Evolutionary conservation across 2,329 filamentous ascomycete species (phyloP).

Genomic region (Phialocephala subalpina): DNA sequence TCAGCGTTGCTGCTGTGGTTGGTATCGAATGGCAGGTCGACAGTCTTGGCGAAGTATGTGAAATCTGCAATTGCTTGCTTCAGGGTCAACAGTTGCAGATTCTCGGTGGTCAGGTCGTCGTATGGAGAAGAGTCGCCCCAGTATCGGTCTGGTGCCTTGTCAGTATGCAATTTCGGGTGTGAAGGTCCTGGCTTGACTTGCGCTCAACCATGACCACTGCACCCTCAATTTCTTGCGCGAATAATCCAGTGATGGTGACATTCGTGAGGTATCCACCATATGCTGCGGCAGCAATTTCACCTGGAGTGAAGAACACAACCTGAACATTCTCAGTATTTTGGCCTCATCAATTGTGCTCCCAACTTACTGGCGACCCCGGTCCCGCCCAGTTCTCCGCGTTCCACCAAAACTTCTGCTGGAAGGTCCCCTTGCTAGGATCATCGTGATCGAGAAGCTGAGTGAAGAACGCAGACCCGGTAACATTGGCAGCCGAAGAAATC

Average conservation of each 20-base stretch:
- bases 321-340: constrained; percentile 30
- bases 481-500: constrained; percentile 23
- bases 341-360: constrained; percentile 13
- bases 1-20: constrained; percentile 56
- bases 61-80: constrained; percentile 62
- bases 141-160: constrained; percentile 55
- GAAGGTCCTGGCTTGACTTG: constrained; percentile 31
- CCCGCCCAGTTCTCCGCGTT: constrained; percentile 60
- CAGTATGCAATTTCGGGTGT: neutral
- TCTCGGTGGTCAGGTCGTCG: constrained; percentile 56
- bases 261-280: constrained; percentile 61
- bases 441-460: constrained; percentile 65
- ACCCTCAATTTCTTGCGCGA: constrained; percentile 60
- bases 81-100: constrained; percentile 61
- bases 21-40: constrained; percentile 60
- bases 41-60: constrained; percentile 60
- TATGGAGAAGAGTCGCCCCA: constrained; percentile 65
- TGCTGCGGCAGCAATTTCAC: constrained; percentile 55
- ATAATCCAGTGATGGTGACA: constrained; percentile 55
- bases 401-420: constrained; percentile 62
- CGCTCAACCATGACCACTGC: constrained; percentile 64
- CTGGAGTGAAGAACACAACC: constrained; percentile 60
- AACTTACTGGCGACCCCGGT: constrained; percentile 58
- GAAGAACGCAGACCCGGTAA: constrained; percentile 39
- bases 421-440: constrained; percentile 61